Conservation (phyloP, 225 moss, liverwort and hornwort species). For the Polytrichum commune region DNA sequence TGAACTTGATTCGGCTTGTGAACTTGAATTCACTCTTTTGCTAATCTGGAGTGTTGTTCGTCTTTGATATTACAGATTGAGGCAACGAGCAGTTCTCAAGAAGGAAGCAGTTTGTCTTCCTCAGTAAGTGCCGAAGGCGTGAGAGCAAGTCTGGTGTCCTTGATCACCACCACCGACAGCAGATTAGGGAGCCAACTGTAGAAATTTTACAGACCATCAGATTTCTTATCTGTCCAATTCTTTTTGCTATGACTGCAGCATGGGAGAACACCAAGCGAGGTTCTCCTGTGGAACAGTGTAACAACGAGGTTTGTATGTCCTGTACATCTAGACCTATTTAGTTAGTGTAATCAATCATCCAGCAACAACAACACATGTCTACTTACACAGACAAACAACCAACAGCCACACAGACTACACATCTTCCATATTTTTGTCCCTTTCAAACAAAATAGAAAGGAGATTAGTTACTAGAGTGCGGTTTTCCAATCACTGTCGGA, state of each 20-base stretch:
- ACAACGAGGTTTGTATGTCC: constrained; percentile 6
- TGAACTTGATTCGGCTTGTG: not conserved
- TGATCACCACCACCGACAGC: constrained; percentile 6
- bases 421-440: constrained; percentile 6
- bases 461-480: constrained; percentile 1
- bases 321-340: constrained; percentile 17
- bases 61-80: constrained; percentile 13
- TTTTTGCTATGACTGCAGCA: constrained; percentile 3
- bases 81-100: constrained; percentile 9
- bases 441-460: constrained; percentile 15
- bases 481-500: not conserved
- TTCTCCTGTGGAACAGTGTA: not conserved
- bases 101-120: not conserved
- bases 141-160: constrained; percentile 16
- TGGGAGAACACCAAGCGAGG: not conserved
- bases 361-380: no score
- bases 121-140: constrained; percentile 13
- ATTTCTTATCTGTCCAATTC: constrained; percentile 2
- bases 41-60: not conserved
- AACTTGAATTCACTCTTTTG: not conserved
- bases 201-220: constrained; percentile 2
- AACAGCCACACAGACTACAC: constrained; percentile 9
- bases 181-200: constrained; percentile 7
- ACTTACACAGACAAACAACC: not conserved
- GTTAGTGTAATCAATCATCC: constrained; percentile 1